A percentile compares a stretch with the other conserved stretches of the same genome.
These are phyloP conservation scores for Hippophae rhamnoides DNA, from an alignment of 306 rosid species.

Conservation along the genomic window DNA sequence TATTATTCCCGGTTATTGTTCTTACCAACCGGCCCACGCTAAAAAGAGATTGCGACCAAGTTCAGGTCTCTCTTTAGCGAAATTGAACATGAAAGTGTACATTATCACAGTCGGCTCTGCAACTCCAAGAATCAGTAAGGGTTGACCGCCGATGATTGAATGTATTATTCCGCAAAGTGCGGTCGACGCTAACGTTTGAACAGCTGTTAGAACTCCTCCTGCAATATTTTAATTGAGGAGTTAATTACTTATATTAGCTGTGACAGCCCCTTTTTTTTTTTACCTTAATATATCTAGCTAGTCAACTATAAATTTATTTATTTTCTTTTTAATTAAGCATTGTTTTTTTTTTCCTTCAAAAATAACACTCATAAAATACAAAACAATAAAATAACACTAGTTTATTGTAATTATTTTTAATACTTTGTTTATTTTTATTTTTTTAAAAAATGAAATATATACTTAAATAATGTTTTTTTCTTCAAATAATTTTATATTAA, in stretches of 20 bases:
- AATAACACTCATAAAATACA: too few relatives aligned
- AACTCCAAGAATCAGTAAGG: conserved; percentile 80
- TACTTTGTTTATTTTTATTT: too few relatives aligned
- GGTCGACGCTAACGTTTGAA: conserved; percentile 84
- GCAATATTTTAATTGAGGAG: conserved; percentile 2
- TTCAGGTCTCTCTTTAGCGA: conserved; percentile 71
- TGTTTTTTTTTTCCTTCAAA: too few relatives aligned
- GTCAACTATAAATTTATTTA: too few relatives aligned
- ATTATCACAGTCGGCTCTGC: conserved; percentile 98
- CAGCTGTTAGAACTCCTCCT: conserved; percentile 90
- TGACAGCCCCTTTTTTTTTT: not conserved
- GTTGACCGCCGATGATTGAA: conserved; percentile 89
- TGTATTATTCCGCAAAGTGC: conserved; percentile 83
- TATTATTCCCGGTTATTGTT: not conserved
- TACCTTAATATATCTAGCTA: not conserved
- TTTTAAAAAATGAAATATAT: too few relatives aligned
- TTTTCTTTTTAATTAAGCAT: too few relatives aligned
- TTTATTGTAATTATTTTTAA: too few relatives aligned
- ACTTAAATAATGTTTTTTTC: too few relatives aligned
- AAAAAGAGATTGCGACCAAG: conserved; percentile 68
- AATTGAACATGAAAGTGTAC: conserved; percentile 90
- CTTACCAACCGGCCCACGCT: conserved; percentile 90
- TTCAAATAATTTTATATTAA: too few relatives aligned
- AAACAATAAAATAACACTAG: too few relatives aligned
- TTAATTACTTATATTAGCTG: not conserved